These are phyloP conservation scores for Pythium insidiosum DNA, from an alignment of 352 stramenopile species.

Conservation along the genomic window DNA sequence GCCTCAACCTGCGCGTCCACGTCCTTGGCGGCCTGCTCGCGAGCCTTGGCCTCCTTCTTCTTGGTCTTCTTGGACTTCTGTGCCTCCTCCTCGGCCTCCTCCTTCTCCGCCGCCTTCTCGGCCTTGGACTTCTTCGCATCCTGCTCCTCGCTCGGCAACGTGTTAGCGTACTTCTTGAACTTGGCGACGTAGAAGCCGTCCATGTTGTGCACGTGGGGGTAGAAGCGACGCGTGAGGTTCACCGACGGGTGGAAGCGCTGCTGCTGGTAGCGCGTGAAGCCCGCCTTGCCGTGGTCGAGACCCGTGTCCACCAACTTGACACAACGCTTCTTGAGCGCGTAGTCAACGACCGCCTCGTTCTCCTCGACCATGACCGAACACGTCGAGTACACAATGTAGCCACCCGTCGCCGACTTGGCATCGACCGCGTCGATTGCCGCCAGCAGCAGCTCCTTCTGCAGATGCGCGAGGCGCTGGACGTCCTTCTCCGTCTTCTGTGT, in stretches of 20 bases:
- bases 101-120: conserved; percentile 41
- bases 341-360: conserved; percentile 98
- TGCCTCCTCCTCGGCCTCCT: conserved; percentile 65
- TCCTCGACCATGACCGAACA: conserved; percentile 93
- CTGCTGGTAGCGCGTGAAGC: conserved; percentile 93
- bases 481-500: conserved; percentile 95
- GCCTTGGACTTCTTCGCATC: conserved; percentile 71
- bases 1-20: conserved; percentile 58
- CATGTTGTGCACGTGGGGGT: conserved; percentile 99
- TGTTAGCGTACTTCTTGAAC: conserved; percentile 98
- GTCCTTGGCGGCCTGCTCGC: conserved; percentile 64
- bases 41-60: conserved; percentile 65
- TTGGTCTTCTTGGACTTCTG: conserved; percentile 77
- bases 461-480: conserved; percentile 85
- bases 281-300: conserved; percentile 94
- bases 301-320: conserved; percentile 97
- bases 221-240: conserved; percentile 95
- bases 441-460: conserved; percentile 99
- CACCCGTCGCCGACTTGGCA: conserved; percentile 93
- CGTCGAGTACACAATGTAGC: conserved; percentile 99
- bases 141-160: conserved; percentile 62
- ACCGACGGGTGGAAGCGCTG: conserved; percentile 98
- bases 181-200: conserved; percentile 99
- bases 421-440: conserved; percentile 98
- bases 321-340: conserved; percentile 96